Base-by-base conservation (phyloP, 495 filamentous ascomycete species). In the Hypoxylon crocopeplum region DNA sequence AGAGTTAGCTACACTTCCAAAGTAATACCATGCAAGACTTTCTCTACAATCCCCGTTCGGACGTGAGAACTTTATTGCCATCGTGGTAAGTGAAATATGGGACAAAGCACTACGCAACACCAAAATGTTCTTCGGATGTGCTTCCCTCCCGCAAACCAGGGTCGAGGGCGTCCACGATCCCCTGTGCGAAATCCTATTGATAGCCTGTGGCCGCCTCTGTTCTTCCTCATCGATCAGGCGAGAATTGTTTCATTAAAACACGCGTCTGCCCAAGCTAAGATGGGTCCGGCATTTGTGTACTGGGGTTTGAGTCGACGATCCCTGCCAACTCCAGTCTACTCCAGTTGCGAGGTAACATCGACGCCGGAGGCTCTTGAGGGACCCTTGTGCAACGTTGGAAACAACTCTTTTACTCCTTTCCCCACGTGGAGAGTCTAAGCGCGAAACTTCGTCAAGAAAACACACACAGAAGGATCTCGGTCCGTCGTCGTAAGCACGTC, bases 401-500 rank as follows among this genome's bases (percentile, higher is more conserved):
- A 56, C 59, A 30, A 1, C 17, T 57, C 8, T 2, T 46, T n/a
- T n/a, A n/a, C n/a, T n/a, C n/a, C n/a, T n/a, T n/a, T 50, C 58
- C 51, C 51, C 33, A 62, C 51, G 47, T n/a, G 27, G 24, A 42
- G 41, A 47, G 52, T 63, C 52, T 56, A 63, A 57, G 59, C 59
- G 48, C n/a, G n/a, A 33, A 15, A 17, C 38, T 51, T 24, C 24
- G 32, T 21, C 7, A 17, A n/a, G 32, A 34, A 38, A 38, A 16
- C 22, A 37, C 49, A 39, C 34, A 12, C 21, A n/a, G 42, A 37
- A 25, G 38, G 25, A 32, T 27, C 16, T 25, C 12, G 16, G 19
- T 20, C n/a, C 29, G 47, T 59, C 55, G 47, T 58, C 39, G 56
- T 51, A 51, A 50, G 56, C 56, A 24, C 55, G 37, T 45, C 24